phyloP scores from a whole-genome alignment of 2,329 filamentous ascomycete species.

The Penicillium sp. region DNA sequence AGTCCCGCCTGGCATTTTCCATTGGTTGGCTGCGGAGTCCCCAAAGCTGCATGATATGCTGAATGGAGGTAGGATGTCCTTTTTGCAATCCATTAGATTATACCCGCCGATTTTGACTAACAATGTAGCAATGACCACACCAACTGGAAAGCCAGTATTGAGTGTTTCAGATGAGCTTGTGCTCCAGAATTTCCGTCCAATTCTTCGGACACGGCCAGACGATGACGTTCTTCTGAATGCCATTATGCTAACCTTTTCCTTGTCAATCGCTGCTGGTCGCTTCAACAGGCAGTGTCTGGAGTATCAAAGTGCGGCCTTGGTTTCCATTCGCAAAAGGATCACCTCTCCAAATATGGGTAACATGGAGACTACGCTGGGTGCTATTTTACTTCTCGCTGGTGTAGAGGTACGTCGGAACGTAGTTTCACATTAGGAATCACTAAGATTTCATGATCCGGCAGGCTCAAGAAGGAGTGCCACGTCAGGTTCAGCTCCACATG shows the following conservation, averaged over 20 bases:
- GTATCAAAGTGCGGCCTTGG: constrained; percentile 42
- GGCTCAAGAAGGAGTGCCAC: constrained; percentile 43
- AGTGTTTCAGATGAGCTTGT: constrained; percentile 43
- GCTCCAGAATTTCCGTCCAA: constrained; percentile 43
- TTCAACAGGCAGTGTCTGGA: constrained; percentile 39
- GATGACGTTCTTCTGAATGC: constrained; percentile 48
- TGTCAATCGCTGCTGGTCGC: constrained; percentile 28
- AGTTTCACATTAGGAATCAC: neutral
- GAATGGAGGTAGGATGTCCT: constrained; percentile 4
- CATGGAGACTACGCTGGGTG: constrained; percentile 46
- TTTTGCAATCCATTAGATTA: neutral
- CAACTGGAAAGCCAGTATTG: constrained; percentile 42
- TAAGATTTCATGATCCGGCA: constrained; percentile 19
- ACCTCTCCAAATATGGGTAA: constrained; percentile 29
- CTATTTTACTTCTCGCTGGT: constrained; percentile 50
- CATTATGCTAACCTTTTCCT: constrained; percentile 46
- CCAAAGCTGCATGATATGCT: constrained; percentile 4
- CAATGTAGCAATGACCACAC: neutral
- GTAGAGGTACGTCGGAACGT: constrained; percentile 41
- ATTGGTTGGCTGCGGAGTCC: constrained; percentile 7
- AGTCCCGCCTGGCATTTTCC: neutral
- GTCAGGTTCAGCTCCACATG: constrained; percentile 51
- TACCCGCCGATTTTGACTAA: neutral
- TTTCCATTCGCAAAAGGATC: constrained; percentile 43
- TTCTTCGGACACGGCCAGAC: constrained; percentile 40